Evolutionary conservation across 2,329 filamentous ascomycete genomes (phyloP).

Genomic region (Colletotrichum sp.): DNA sequence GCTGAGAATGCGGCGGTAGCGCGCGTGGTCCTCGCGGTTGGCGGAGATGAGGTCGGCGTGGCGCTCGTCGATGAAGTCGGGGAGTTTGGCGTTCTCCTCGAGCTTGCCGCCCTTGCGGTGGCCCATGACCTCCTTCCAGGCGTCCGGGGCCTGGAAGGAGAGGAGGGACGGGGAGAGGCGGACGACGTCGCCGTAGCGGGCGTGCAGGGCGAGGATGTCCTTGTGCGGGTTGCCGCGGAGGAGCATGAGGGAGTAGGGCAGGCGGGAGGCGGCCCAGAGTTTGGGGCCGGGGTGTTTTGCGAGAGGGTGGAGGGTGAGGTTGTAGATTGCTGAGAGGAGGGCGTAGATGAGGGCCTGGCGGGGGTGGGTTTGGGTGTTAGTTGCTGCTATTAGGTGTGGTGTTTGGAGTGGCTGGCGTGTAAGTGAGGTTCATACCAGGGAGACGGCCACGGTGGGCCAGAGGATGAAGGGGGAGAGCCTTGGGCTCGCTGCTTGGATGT

Average conservation of each 20-base stretch:
- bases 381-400: not conserved
- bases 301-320: conserved; percentile 34
- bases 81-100: conserved; percentile 9
- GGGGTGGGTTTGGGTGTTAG: not conserved
- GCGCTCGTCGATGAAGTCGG: not conserved
- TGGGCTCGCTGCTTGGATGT: not conserved
- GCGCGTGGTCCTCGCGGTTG: conserved; percentile 3
- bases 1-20: conserved; percentile 20
- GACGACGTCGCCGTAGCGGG: conserved; percentile 36
- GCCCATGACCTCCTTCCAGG: conserved; percentile 47
- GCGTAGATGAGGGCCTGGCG: conserved; percentile 1
- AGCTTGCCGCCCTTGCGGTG: not conserved
- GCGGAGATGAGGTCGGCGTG: conserved; percentile 24
- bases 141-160: conserved; percentile 37
- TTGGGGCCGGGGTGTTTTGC: conserved; percentile 34
- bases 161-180: conserved; percentile 44
- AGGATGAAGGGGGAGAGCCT: not conserved
- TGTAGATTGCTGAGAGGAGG: conserved; percentile 24
- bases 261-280: conserved; percentile 18
- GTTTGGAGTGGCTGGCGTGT: not conserved
- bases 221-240: conserved; percentile 28
- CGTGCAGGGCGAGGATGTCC: conserved; percentile 28
- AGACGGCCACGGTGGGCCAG: not conserved
- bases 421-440: not conserved
- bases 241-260: conserved; percentile 5